Percentiles rank a stretch among this genome's conserved stretches.
Conservation (phyloP, 495 filamentous ascomycete genomes). For the Talaromyces ruber region DNA sequence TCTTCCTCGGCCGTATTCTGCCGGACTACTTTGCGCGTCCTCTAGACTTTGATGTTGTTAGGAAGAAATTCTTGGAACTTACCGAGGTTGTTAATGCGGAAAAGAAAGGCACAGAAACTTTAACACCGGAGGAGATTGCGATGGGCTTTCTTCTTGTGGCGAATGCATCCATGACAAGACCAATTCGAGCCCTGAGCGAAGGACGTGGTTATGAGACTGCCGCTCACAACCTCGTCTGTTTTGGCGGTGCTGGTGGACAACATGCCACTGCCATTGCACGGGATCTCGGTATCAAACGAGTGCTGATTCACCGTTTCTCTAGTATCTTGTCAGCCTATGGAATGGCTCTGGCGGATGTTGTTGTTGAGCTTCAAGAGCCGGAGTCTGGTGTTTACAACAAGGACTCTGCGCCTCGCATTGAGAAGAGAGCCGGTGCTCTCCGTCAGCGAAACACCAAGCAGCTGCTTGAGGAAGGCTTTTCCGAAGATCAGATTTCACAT, state of each 20-base stretch:
- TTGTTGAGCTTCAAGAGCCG: slow-evolving; percentile 44
- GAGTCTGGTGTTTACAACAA: slow-evolving; percentile 26
- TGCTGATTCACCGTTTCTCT: slow-evolving; percentile 47
- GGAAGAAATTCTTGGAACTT: slow-evolving; percentile 67
- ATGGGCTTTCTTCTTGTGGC: slow-evolving; percentile 47
- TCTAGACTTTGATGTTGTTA: slow-evolving; percentile 69
- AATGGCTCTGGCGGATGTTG: slow-evolving; percentile 43
- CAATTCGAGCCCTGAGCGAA: slow-evolving; percentile 46
- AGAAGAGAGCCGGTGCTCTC: slow-evolving; percentile 24
- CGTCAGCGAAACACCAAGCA: slow-evolving; percentile 24
- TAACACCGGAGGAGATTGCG: slow-evolving; percentile 82
- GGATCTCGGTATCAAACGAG: slow-evolving; percentile 39
- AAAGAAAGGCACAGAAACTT: slow-evolving; percentile 51
- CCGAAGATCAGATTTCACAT: slow-evolving; percentile 30
- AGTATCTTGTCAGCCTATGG: slow-evolving; percentile 46
- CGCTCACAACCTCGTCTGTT: slow-evolving; percentile 43
- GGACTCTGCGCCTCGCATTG: slow-evolving; percentile 24
- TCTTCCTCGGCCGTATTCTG: slow-evolving; percentile 78
- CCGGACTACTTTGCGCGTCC: slow-evolving; percentile 95
- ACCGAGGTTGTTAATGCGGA: slow-evolving; percentile 71
- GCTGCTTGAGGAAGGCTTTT: slow-evolving; percentile 30
- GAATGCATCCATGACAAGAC: slow-evolving; percentile 46
- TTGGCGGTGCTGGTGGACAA: slow-evolving; percentile 47
- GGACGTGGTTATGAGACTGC: slow-evolving; percentile 42
- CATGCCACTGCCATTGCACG: slow-evolving; percentile 46